These are phyloP conservation scores for Thermomucor indicae-seudaticae DNA, from an alignment of 371 early-diverging fungal genomes.

Conservation along the genomic window DNA sequence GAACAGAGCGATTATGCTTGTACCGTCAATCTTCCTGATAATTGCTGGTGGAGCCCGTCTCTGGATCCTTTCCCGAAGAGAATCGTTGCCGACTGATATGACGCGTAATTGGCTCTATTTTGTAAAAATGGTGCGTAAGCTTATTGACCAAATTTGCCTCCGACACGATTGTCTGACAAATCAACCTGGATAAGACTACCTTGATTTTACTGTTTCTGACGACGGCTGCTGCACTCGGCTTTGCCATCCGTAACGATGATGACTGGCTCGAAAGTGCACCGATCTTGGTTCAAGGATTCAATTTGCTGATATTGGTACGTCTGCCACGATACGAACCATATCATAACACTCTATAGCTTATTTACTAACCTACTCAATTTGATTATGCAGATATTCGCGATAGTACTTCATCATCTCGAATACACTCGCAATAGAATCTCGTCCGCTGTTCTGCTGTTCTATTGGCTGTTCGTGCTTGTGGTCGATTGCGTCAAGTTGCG, in stretches of 20 bases:
- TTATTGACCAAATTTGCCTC: no score
- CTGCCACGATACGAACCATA: constrained; percentile 6
- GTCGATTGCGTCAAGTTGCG: constrained; percentile 53
- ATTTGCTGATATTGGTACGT: constrained; percentile 32
- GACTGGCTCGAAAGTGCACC: constrained; percentile 39
- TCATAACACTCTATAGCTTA: constrained; percentile 9
- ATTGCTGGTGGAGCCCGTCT: constrained; percentile 49
- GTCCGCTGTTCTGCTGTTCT: constrained; percentile 71
- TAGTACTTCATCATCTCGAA: constrained; percentile 62
- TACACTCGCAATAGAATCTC: constrained; percentile 61
- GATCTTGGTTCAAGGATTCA: constrained; percentile 19
- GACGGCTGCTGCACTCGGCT: constrained; percentile 6
- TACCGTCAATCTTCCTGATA: constrained; percentile 47
- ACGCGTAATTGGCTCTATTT: constrained; percentile 47
- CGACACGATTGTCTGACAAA: neutral
- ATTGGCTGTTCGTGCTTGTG: constrained; percentile 66
- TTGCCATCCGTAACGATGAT: constrained; percentile 10
- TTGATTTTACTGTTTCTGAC: constrained; percentile 23
- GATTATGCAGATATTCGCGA: constrained; percentile 39
- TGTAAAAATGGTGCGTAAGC: constrained; percentile 54
- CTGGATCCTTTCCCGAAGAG: constrained; percentile 33
- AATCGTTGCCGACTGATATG: constrained; percentile 30
- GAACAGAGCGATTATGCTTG: constrained; percentile 28
- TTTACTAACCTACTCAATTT: neutral
- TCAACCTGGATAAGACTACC: no score